Percentiles rank a stretch among this genome's conserved stretches.
Conservation (phyloP, 352 stramenopile species). For the Globisporangium okanoganense region DNA sequence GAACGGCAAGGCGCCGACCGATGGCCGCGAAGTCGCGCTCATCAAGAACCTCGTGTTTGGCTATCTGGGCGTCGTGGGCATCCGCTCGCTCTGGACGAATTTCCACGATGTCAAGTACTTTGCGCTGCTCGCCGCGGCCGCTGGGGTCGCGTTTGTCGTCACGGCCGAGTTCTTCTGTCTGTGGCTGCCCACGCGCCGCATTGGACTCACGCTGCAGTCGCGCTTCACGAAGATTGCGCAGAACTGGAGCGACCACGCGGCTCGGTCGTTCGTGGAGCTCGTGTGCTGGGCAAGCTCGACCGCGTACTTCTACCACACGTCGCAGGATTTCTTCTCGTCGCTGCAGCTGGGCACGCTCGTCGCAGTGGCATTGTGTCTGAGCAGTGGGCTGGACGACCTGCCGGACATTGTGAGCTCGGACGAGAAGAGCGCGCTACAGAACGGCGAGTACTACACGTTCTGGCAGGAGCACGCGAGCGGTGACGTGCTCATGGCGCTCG, state of each 20-base stretch:
- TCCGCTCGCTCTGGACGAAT: constrained; percentile 61
- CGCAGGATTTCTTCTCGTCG: constrained; percentile 42
- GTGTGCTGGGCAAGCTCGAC: constrained; percentile 56
- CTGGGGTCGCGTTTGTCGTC: constrained; percentile 65
- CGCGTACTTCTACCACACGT: constrained; percentile 55
- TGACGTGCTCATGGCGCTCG: constrained; percentile 45
- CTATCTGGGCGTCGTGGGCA: constrained; percentile 58
- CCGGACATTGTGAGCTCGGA: constrained; percentile 46
- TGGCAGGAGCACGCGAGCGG: constrained; percentile 49
- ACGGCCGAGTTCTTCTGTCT: constrained; percentile 78
- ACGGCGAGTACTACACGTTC: constrained; percentile 36
- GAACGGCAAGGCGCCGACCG: constrained; percentile 61
- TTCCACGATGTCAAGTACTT: constrained; percentile 76
- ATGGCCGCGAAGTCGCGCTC: constrained; percentile 59
- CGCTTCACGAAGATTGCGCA: constrained; percentile 53
- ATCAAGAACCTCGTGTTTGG: constrained; percentile 83
- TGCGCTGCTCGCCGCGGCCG: constrained; percentile 56
- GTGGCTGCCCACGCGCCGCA: constrained; percentile 65
- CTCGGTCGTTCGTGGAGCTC: constrained; percentile 59
- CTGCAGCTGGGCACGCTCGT: constrained; percentile 57
- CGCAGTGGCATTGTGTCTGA: constrained; percentile 43
- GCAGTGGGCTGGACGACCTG: constrained; percentile 53
- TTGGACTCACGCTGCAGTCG: constrained; percentile 71
- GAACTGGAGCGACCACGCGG: constrained; percentile 57
- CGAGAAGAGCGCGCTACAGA: constrained; percentile 19